Evolutionary conservation across 2,329 filamentous ascomycete genomes (phyloP).

Genomic region (Alternaria burnsii): DNA sequence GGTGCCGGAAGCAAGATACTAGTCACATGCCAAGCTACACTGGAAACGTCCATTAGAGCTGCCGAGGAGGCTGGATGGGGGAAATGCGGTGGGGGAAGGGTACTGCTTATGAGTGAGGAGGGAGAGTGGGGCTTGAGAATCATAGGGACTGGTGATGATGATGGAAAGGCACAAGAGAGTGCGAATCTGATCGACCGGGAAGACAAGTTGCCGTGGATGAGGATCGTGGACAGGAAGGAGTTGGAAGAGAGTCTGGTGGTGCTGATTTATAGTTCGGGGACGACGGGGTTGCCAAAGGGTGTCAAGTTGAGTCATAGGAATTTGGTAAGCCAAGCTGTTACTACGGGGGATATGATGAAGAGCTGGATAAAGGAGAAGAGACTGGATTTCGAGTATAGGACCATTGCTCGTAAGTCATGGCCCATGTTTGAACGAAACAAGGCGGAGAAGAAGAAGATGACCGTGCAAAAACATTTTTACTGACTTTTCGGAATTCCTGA

Average conservation of each 20-base stretch:
- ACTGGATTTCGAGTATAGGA: constrained; percentile 49
- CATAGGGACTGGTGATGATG: constrained; percentile 34
- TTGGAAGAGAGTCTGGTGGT: constrained; percentile 58
- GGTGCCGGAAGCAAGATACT: constrained; percentile 55
- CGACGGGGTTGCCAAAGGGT: constrained; percentile 58
- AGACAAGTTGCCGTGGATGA: constrained; percentile 62
- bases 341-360: constrained; percentile 44
- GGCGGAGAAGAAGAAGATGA: no score
- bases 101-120: constrained; percentile 62
- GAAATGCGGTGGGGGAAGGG: constrained; percentile 48
- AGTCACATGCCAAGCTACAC: constrained; percentile 60
- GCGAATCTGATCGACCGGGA: constrained; percentile 40
- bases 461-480: no score
- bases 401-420: constrained; percentile 47
- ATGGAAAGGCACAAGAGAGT: constrained; percentile 10
- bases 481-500: no score
- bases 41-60: constrained; percentile 57
- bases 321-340: constrained; percentile 52
- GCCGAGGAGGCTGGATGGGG: constrained; percentile 59
- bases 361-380: constrained; percentile 31
- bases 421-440: no score
- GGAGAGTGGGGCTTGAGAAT: constrained; percentile 47
- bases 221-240: constrained; percentile 59
- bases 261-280: constrained; percentile 59
- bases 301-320: constrained; percentile 57